These are phyloP conservation scores for Auricularia auricula-judae DNA, from an alignment of 768 basidiomycete species.

Conservation along the genomic window DNA sequence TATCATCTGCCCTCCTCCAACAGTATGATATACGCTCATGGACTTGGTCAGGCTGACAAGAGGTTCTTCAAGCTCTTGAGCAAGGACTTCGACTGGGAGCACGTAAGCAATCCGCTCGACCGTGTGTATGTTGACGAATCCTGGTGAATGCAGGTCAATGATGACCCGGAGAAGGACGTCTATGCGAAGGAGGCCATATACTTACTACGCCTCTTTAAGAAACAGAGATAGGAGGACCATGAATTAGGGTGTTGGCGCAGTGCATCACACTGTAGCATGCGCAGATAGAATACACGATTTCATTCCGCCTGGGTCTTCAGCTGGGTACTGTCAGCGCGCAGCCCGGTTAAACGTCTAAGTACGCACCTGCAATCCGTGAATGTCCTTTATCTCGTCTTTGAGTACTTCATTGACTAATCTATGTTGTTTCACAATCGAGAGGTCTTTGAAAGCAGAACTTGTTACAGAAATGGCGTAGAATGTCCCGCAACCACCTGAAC, in stretches of 20 bases:
- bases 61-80: slow-evolving; percentile 73
- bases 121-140: neutral
- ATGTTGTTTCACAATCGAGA: slow-evolving; percentile 88
- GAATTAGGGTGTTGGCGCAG: too few species aligned
- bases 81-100: slow-evolving; percentile 64
- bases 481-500: slow-evolving; percentile 84
- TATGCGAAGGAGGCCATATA: slow-evolving; percentile 61
- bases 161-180: slow-evolving; percentile 46
- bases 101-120: slow-evolving; percentile 29
- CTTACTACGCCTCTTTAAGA: slow-evolving; percentile 37
- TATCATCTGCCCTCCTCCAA: slow-evolving; percentile 15
- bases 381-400: slow-evolving; percentile 80
- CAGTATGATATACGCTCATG: neutral
- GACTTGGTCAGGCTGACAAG: slow-evolving; percentile 59
- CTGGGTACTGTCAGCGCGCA: slow-evolving; percentile 15
- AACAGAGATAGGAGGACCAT: neutral
- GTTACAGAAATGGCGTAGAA: slow-evolving; percentile 91
- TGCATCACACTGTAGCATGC: neutral
- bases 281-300: neutral
- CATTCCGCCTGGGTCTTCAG: slow-evolving; percentile 29
- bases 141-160: slow-evolving; percentile 35
- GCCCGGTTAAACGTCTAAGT: neutral
- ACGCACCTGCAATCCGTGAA: slow-evolving; percentile 88
- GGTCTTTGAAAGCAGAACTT: slow-evolving; percentile 74
- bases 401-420: slow-evolving; percentile 75